phyloP scores from a whole-genome alignment of 352 stramenopile species.

The Elongisporangium senticosum region DNA sequence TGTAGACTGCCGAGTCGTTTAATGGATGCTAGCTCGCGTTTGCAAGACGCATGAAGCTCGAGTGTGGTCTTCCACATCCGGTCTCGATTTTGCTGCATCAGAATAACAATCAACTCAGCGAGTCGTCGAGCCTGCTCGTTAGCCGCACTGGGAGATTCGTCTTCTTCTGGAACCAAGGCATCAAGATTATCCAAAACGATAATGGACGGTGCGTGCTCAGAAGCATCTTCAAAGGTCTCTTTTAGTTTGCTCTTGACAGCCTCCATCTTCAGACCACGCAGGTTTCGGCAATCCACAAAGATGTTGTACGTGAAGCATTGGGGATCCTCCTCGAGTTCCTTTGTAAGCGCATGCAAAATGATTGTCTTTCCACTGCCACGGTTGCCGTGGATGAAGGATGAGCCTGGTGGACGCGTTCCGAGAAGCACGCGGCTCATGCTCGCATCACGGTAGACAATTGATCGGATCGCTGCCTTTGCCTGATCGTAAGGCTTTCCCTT shows the following conservation, averaged over 20 bases:
- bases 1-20: conserved; percentile 11
- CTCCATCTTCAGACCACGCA: conserved; percentile 86
- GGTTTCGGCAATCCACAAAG: conserved; percentile 56
- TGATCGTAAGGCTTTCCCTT: conserved; percentile 35
- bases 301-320: conserved; percentile 37
- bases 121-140: conserved; percentile 88
- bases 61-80: conserved; percentile 56
- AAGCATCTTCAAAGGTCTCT: conserved; percentile 49
- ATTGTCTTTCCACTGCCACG: conserved; percentile 78
- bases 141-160: conserved; percentile 55
- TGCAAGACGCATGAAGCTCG: conserved; percentile 52
- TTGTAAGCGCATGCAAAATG: conserved; percentile 39
- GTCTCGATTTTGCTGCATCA: conserved; percentile 45
- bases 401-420: conserved; percentile 50
- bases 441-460: conserved; percentile 45
- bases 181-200: conserved; percentile 84
- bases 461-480: conserved; percentile 37
- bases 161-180: conserved; percentile 70
- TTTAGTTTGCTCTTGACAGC: conserved; percentile 62
- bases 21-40: conserved; percentile 28
- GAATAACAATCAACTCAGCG: conserved; percentile 60
- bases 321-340: conserved; percentile 25
- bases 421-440: conserved; percentile 50
- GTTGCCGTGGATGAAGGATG: conserved; percentile 63
- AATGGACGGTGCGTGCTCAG: conserved; percentile 41